phyloP scores from a whole-genome alignment of 768 basidiomycete species.

The Phylloporus rhodoxanthus region DNA sequence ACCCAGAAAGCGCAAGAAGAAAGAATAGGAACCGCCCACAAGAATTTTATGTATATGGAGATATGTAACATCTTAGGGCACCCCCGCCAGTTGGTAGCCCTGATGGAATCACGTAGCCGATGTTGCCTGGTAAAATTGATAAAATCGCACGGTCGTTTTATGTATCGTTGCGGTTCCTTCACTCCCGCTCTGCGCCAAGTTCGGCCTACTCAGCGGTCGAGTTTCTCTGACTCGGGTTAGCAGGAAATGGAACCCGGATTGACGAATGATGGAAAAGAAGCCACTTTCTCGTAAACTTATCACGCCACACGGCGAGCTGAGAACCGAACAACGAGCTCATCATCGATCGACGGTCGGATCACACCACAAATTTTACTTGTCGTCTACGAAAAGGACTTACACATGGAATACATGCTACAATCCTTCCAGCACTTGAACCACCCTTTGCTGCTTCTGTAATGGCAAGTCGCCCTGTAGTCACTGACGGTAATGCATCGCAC shows the following conservation, averaged over 20 bases:
- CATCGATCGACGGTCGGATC: constrained; percentile 9
- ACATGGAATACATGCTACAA: constrained; percentile 27
- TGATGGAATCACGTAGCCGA: constrained; percentile 23
- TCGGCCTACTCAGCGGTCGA: not conserved
- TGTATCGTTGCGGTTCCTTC: no score
- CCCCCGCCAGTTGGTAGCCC: constrained; percentile 10
- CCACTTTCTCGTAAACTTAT: constrained; percentile 11
- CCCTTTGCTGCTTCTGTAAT: constrained; percentile 58
- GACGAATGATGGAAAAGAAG: constrained; percentile 17
- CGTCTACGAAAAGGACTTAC: no score
- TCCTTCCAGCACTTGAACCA: constrained; percentile 64
- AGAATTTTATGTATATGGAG: constrained; percentile 15
- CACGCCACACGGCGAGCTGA: constrained; percentile 19
- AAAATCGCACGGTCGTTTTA: not conserved
- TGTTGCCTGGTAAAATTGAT: constrained; percentile 18
- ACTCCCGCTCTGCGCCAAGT: no score
- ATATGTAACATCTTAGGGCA: not conserved
- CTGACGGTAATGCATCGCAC: not conserved
- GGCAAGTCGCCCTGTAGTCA: not conserved
- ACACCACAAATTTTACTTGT: constrained; percentile 3
- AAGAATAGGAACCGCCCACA: constrained; percentile 4
- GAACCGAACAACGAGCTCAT: not conserved
- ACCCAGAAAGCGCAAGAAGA: constrained; percentile 3
- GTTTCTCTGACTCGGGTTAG: not conserved
- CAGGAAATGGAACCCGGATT: constrained; percentile 2